Conservation (phyloP, 768 basidiomycete species). For the Chalciporus pseudorubinellus region DNA sequence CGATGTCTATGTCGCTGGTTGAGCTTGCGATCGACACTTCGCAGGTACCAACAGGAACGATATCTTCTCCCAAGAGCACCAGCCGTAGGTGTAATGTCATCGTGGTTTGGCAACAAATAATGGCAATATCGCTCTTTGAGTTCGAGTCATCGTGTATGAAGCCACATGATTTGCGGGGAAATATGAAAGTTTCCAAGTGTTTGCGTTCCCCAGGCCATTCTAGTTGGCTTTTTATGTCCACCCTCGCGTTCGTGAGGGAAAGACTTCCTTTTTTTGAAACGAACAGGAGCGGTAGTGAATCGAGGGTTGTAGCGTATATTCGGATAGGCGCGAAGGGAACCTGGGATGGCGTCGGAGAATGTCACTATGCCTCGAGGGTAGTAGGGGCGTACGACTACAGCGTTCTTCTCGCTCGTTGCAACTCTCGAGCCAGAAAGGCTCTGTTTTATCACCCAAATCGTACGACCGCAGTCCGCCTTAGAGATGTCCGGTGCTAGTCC, state of each 20-base stretch:
- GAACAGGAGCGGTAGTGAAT: conserved; percentile 30
- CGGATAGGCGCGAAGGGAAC: conserved; percentile 41
- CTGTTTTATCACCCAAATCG: conserved; percentile 64
- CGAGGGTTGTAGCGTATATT: conserved; percentile 33
- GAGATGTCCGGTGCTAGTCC: conserved; percentile 45
- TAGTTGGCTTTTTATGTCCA: conserved; percentile 25
- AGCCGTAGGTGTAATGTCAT: conserved; percentile 22
- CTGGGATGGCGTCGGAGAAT: conserved; percentile 31
- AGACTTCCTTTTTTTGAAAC: conserved; percentile 35
- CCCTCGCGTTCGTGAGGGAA: conserved; percentile 29
- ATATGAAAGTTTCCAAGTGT: conserved; percentile 31
- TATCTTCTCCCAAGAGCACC: conserved; percentile 18
- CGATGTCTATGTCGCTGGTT: background rate
- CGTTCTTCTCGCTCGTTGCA: conserved; percentile 39
- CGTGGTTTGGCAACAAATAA: conserved; percentile 25
- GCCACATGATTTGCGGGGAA: conserved; percentile 26
- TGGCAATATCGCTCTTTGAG: conserved; percentile 5
- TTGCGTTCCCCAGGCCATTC: conserved; percentile 27
- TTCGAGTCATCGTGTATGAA: conserved; percentile 24
- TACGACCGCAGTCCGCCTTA: conserved; percentile 42
- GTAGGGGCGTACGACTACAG: conserved; percentile 41
- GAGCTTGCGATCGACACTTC: conserved; percentile 20
- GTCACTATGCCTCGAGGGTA: conserved; percentile 5
- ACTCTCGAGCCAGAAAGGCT: conserved; percentile 37
- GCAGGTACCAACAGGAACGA: conserved; percentile 15